Base-by-base conservation (phyloP, 257 asterid species). In the Verbascum thapsus region DNA sequence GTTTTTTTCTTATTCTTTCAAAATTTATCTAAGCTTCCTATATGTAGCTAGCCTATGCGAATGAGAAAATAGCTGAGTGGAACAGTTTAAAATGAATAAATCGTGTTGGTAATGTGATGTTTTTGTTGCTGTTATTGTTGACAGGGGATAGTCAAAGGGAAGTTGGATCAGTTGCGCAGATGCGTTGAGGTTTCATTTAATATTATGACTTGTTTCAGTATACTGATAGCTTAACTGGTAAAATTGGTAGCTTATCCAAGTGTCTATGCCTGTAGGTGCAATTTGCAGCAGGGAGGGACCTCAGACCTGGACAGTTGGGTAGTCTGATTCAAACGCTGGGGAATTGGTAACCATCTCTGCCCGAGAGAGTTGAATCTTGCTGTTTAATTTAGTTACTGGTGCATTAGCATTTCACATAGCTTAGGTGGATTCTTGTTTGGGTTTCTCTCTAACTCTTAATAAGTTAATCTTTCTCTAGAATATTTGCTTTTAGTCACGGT, bases 131-230 rank as follows among this genome's bases (percentile, higher is more conserved):
- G 47, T 53, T 59, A 30, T 49, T 70, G 8, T 71, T 60, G 60
- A 60, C 78, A 94, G 99, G 99, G 98, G 41, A 90, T 94, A 53
- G 90, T 94, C 62, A 84, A 91, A 81, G 99, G 99, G 66, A 94
- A 94, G 85, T 87, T 94, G 79, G 98, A 94, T 73, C 99, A 94
- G 81, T 66, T 80, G 81, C 89, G 90, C 53, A 84, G 98, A 88
- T 94, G 92, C 76, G 83, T 94, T 80, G 98, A 94, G 99, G 99
- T 94, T 8, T 68, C 49, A 69, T 66, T 58, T 12, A 58, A 56
- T 53, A 41, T 61, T 72, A 47, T 59, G 51, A 26, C 61, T 44
- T 19, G 69, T 74, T 58, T 13, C 54, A 30, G 8, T 8, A 43
- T 41, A 59, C 6, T n/a, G 6, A 15, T 30, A 8, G 3, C 30